These are phyloP conservation scores for Diplodia intermedia DNA, from an alignment of 2,329 filamentous ascomycete species.

Conservation along the genomic window DNA sequence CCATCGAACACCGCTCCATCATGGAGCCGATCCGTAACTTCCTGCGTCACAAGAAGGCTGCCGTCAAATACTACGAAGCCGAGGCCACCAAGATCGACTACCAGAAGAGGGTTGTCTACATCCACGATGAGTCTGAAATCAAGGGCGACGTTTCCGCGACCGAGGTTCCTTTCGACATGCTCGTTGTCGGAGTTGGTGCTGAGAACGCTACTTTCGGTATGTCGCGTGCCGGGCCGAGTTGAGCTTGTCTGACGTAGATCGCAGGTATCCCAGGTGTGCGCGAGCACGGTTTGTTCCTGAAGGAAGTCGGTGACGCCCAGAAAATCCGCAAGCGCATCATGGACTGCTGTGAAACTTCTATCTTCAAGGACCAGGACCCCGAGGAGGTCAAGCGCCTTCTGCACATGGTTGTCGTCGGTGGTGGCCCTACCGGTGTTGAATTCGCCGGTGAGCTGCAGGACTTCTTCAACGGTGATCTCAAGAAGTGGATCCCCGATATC, in stretches of 20 bases:
- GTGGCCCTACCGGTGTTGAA: conserved; percentile 95
- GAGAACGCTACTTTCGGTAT: conserved; percentile 96
- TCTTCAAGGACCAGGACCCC: conserved; percentile 91
- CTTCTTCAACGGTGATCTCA: conserved; percentile 98
- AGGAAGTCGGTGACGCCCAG: conserved; percentile 97
- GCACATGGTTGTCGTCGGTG: conserved; percentile 89
- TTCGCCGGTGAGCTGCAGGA: conserved; percentile 98
- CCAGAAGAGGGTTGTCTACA: conserved; percentile 84
- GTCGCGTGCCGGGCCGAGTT: conserved; percentile 36
- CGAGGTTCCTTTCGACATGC: conserved; percentile 96
- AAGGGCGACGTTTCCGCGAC: conserved; percentile 82
- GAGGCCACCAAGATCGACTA: conserved; percentile 95
- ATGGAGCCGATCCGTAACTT: conserved; percentile 99
- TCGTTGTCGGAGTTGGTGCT: conserved; percentile 94
- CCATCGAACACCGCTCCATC: conserved; percentile 98
- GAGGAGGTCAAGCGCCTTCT: conserved; percentile 93
- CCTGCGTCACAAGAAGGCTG: conserved; percentile 89
- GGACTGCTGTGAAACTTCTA: conserved; percentile 98
- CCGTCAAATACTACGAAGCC: conserved; percentile 97
- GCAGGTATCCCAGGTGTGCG: conserved; percentile 85
- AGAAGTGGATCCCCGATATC: conserved; percentile 97
- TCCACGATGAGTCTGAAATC: conserved; percentile 91
- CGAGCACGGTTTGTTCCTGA: conserved; percentile 96
- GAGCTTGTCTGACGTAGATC: conserved; percentile 14
- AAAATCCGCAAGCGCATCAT: conserved; percentile 98